Base-by-base conservation (phyloP, 2,329 filamentous ascomycete species). In the Fusarium phyllophilum region DNA sequence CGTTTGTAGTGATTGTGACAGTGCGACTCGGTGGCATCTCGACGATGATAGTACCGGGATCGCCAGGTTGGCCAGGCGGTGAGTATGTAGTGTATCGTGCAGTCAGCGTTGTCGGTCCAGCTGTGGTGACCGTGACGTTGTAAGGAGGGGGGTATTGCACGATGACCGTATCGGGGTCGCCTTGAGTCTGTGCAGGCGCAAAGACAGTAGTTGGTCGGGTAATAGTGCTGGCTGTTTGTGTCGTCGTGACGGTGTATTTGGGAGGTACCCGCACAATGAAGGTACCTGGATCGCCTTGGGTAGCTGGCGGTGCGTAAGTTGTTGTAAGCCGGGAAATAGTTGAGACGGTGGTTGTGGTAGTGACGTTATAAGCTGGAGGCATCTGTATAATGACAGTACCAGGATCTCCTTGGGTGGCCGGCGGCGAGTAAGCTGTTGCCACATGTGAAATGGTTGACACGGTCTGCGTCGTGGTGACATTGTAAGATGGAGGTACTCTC, bases 91-190 rank as follows among this genome's bases (percentile, higher is more conserved):
- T 74, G 24, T 63, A 58, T 5, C 62, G 48, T 18, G 55, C 56
- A 20, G 71, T 74, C 8, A 74, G 56, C 31, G 56, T 58, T 3
- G 70, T 63, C 24, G 62, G 63, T 48, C 63, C 67, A 12, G 56
- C 66, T 10, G 52, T 49, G 8, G 68, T 70, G 31, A 56, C 64
- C 15, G 66, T 70, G 8, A 71, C 61, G 13, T 71, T 71, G 29
- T 71, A 71, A 41, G 66, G 54, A 10, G 9, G 62, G n/a, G 14
- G 68, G 38, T 18, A 57, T 71, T 52, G 54, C 68, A 72, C 31
- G 20, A 72, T 46, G 9, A 72, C 45, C 33, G 69, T 72, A 11
- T 68, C 69, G 15, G 69, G 69, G 10, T 72, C 69, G 5, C 69
- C 69, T 29, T 10, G 31, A 51, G 31, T 56, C 33, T 20, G 61